Percentiles rank a stretch among this genome's conserved stretches.
Evolutionary conservation across 2,329 filamentous ascomycete species (phyloP).

Genomic region (Fusarium staphyleae): DNA sequence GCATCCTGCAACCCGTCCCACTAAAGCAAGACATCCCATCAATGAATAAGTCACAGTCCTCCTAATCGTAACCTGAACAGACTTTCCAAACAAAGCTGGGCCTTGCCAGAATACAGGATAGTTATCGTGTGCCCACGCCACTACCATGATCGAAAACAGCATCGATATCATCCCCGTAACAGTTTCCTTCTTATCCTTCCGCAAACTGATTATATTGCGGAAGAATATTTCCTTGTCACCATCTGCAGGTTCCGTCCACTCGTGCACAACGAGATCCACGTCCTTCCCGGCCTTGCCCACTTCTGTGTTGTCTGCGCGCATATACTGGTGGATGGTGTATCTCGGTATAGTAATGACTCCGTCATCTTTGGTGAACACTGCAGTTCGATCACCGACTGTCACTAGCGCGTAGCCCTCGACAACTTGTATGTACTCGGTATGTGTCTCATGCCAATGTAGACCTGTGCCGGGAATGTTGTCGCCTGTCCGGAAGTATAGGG

Average conservation of each 20-base stretch:
- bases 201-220: conserved; percentile 30
- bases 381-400: conserved; percentile 28
- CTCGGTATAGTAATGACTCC: conserved; percentile 34
- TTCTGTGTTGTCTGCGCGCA: conserved; percentile 24
- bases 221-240: conserved; percentile 36
- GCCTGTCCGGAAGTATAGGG: conserved; percentile 15
- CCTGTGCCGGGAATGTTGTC: conserved; percentile 19
- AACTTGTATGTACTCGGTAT: conserved; percentile 31
- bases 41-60: conserved; percentile 17
- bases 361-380: conserved; percentile 26
- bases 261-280: conserved; percentile 25
- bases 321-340: conserved; percentile 30
- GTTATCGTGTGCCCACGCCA: conserved; percentile 32
- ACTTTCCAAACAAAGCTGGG: conserved; percentile 18
- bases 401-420: conserved; percentile 31
- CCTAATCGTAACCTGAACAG: conserved; percentile 5
- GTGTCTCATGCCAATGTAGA: conserved; percentile 31
- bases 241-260: conserved; percentile 37
- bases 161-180: conserved; percentile 11
- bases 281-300: conserved; percentile 19
- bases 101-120: conserved; percentile 34
- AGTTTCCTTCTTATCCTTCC: conserved; percentile 27
- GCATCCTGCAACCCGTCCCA: conserved; percentile 11
- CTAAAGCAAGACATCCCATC: conserved; percentile 10
- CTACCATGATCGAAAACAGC: conserved; percentile 28